Percentiles rank a stretch among this genome's conserved stretches.
Evolutionary conservation across 768 basidiomycete species (phyloP).

Genomic region (Boletus coccyginus): DNA sequence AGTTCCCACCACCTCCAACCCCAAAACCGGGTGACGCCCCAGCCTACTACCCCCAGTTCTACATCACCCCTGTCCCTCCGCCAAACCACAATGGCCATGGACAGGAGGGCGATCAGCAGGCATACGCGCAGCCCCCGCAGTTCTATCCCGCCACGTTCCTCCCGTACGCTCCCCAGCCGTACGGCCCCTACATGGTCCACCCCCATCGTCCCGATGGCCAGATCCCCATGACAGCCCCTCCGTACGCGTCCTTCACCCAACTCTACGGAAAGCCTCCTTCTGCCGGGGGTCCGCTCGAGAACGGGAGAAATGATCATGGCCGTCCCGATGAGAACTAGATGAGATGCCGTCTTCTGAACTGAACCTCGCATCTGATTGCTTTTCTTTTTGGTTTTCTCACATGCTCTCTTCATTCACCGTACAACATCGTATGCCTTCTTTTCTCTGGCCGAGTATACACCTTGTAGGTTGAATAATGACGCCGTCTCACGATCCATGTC

Average conservation of each 20-base stretch:
- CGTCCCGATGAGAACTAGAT: constrained; percentile 34
- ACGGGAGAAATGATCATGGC: constrained; percentile 26
- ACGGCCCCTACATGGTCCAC: constrained; percentile 48
- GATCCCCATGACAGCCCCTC: constrained; percentile 32
- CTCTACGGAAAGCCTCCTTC: constrained; percentile 41
- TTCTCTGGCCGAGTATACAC: constrained; percentile 21
- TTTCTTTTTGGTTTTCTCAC: constrained; percentile 18
- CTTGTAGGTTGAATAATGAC: constrained; percentile 27
- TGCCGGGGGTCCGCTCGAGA: constrained; percentile 30
- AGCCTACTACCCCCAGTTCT: constrained; percentile 50
- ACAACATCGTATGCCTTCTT: constrained; percentile 15
- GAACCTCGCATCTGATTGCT: constrained; percentile 12
- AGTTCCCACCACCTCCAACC: constrained; percentile 47
- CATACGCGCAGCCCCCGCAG: constrained; percentile 39
- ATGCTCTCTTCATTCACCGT: constrained; percentile 12
- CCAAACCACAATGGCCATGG: constrained; percentile 38
- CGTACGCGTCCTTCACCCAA: constrained; percentile 39
- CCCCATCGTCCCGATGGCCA: constrained; percentile 42
- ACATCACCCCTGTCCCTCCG: constrained; percentile 46
- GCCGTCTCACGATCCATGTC: constrained; percentile 16
- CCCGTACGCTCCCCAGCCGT: constrained; percentile 45
- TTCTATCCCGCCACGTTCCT: constrained; percentile 50
- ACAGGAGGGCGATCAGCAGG: constrained; percentile 42
- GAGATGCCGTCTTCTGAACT: constrained; percentile 12
- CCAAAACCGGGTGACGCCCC: constrained; percentile 52